Conservation (phyloP, 2,329 filamentous ascomycete genomes). For the Aspergillus vadensis region DNA sequence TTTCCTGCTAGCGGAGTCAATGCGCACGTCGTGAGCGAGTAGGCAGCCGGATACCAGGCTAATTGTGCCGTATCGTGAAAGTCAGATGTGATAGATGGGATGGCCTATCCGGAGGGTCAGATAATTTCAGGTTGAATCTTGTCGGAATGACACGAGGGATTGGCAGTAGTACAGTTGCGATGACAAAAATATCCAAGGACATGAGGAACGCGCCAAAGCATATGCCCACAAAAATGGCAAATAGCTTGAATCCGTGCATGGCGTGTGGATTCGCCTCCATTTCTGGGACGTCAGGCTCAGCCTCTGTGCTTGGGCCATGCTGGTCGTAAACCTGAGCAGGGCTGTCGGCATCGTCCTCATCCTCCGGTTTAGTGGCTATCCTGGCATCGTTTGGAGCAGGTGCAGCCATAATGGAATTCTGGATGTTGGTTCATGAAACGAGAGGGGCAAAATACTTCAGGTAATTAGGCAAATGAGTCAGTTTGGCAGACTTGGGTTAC, state of each 20-base stretch:
- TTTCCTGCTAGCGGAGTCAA: slow-evolving; percentile 13
- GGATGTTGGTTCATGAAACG: not conserved
- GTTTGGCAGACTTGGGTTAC: not conserved
- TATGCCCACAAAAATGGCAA: slow-evolving; percentile 11
- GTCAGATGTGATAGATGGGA: not conserved
- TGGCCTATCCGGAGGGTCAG: not conserved
- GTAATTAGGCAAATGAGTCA: not conserved
- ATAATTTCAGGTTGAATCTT: not conserved
- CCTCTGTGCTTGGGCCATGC: not conserved
- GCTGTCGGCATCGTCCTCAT: not conserved
- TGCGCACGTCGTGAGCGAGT: slow-evolving; percentile 13
- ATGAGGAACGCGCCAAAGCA: slow-evolving; percentile 6
- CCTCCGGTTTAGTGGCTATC: not conserved
- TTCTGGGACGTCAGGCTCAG: not conserved
- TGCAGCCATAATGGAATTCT: not conserved
- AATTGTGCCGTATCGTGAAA: slow-evolving; percentile 11
- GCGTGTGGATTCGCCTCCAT: not conserved
- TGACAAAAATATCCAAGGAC: not conserved
- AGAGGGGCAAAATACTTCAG: not conserved
- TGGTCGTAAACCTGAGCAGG: not conserved
- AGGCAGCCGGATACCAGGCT: slow-evolving; percentile 15
- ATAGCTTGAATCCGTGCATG: slow-evolving; percentile 13
- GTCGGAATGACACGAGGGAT: not conserved
- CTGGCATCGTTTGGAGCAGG: not conserved
- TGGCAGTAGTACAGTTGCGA: not conserved